phyloP scores from a whole-genome alignment of 2,329 filamentous ascomycete genomes.

The Ophiosphaerella narmari region DNA sequence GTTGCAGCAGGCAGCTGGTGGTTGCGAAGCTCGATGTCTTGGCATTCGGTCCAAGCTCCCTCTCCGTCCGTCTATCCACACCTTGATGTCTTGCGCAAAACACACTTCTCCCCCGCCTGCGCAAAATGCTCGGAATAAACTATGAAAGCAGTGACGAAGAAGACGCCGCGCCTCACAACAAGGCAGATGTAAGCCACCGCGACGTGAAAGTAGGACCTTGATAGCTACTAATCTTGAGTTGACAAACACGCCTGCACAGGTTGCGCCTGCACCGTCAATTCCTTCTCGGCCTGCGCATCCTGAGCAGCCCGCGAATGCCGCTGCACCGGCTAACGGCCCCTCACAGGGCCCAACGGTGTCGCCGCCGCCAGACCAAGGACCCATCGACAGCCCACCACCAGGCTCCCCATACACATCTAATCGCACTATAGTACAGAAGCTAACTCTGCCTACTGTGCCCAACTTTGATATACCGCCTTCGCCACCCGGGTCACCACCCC shows the following conservation, averaged over 20 bases:
- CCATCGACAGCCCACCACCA: slow-evolving; percentile 27
- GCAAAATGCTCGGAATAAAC: slow-evolving; percentile 49
- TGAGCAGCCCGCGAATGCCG: slow-evolving; percentile 8
- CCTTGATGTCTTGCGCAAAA: slow-evolving; percentile 1
- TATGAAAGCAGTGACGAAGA: slow-evolving; percentile 55
- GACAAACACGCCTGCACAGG: slow-evolving; percentile 25
- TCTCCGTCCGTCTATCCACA: slow-evolving; percentile 6
- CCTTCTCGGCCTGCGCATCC: slow-evolving; percentile 9
- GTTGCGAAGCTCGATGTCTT: slow-evolving; percentile 23
- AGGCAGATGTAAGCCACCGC: slow-evolving; percentile 46
- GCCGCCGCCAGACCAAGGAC: slow-evolving; percentile 18
- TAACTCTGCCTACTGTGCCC: slow-evolving; percentile 73
- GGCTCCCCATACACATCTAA: slow-evolving; percentile 70
- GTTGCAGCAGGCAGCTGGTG: slow-evolving; percentile 34
- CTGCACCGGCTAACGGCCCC: slow-evolving; percentile 29
- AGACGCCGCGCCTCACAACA: slow-evolving; percentile 38
- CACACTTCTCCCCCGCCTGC: background rate
- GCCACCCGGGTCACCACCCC: slow-evolving; percentile 61
- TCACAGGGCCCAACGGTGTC: slow-evolving; percentile 33
- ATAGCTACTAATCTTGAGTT: slow-evolving; percentile 55
- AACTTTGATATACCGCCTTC: slow-evolving; percentile 77
- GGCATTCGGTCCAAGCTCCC: slow-evolving; percentile 35
- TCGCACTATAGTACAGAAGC: slow-evolving; percentile 68
- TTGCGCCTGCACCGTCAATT: slow-evolving; percentile 15
- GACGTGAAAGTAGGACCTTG: slow-evolving; percentile 37